Percentiles rank a stretch among this genome's conserved stretches.
Conservation (phyloP, 176 grass and related monocot species). For the Eragrostis nindensis region DNA sequence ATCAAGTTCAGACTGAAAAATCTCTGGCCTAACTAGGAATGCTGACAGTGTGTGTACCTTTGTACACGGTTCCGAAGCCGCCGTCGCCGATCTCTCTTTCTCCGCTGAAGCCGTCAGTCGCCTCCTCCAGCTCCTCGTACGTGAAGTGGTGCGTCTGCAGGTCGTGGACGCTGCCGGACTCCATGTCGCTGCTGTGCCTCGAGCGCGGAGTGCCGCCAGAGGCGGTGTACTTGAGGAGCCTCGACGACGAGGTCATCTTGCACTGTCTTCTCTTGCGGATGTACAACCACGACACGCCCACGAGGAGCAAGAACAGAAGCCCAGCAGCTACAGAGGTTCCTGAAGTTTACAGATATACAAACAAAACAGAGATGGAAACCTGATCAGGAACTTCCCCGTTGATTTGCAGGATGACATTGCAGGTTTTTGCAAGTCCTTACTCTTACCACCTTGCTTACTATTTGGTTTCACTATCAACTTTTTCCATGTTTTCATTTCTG, state of each 20-base stretch:
- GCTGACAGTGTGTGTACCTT: conserved; percentile 46
- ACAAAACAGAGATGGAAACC: background rate
- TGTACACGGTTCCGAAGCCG: conserved; percentile 90
- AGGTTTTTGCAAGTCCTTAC: background rate
- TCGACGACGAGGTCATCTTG: conserved; percentile 54
- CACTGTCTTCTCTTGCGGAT: conserved; percentile 50
- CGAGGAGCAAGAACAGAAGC: conserved; percentile 26
- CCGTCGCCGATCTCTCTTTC: conserved; percentile 66
- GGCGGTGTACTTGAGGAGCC: conserved; percentile 41
- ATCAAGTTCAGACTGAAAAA: too few species aligned
- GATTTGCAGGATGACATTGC: too few species aligned
- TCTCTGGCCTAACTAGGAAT: background rate
- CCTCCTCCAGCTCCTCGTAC: conserved; percentile 76
- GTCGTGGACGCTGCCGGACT: conserved; percentile 40
- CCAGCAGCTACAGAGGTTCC: conserved; percentile 16
- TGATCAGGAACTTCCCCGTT: background rate
- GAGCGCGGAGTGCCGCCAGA: conserved; percentile 46
- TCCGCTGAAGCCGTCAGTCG: conserved; percentile 64
- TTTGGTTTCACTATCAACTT: background rate
- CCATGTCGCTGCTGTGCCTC: conserved; percentile 25
- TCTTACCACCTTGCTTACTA: background rate
- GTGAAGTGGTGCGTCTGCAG: conserved; percentile 67
- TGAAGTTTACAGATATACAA: conserved; percentile 31
- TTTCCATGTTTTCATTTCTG: background rate
- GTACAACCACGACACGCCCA: conserved; percentile 27